Base-by-base conservation (phyloP, 2,329 filamentous ascomycete species). In the Pseudogymnoascus sp. region DNA sequence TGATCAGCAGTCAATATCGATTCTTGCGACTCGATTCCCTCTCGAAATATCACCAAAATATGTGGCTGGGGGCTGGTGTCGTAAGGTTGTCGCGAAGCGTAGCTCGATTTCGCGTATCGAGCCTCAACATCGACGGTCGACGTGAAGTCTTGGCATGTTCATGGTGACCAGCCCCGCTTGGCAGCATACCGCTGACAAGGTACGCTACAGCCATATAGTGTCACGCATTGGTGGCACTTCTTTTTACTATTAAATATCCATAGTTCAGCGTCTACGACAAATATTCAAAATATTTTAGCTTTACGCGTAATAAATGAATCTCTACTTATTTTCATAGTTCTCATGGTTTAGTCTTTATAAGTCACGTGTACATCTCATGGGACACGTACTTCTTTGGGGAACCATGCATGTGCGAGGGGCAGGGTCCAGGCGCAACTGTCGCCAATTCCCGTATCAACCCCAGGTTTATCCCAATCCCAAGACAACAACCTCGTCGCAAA, bases 111-210 rank as follows among this genome's bases (percentile, higher is more conserved):
- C 35, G 57, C 57, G 37, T 59, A 37, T 37, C 57, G 37, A 59
- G 57, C 57, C 57, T 37, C 57, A 40, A 26, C 35, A 15, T 37
- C 26, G 57, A 17, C 8, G 57, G 33, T 59, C n/a, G 17, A 59
- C 57, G 57, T 40, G 57, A 59, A 59, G 37, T 59, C 57, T 59
- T 59, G 57, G 57, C 57, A 59, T 39, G 29, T 54, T 54, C 47
- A 54, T 21, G 26, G 47, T 33, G 47, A 54, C 44, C 44, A 33
- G 44, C 44, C 44, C 44, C 26, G 44, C 26, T 54, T 54, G 47
- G 47, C 26, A 54, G 29, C 15, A 33, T 54, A 7, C 9, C 5
- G 29, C 8, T 9, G 29, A 54, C 47, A 54, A 54, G 29, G 47
- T 54, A 54, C 47, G 47, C 47, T 54, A 33, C 29, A 54, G 29